phyloP scores from a whole-genome alignment of 345 rosid species.

The Arabidopsis suecica region DNA sequence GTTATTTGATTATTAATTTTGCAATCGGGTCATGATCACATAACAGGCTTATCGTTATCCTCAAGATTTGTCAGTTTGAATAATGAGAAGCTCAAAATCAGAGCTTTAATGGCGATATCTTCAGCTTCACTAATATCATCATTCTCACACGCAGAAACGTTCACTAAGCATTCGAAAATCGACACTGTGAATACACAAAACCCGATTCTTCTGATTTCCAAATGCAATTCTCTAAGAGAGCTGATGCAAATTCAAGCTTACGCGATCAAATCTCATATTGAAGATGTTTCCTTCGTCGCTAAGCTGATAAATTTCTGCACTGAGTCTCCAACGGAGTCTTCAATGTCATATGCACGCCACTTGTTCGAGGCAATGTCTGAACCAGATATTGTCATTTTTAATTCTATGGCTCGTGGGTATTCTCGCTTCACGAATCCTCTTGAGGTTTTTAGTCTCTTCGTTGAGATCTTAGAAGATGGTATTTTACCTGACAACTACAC shows the following conservation, averaged over 20 bases:
- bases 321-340: constrained; percentile 45
- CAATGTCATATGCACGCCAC: constrained; percentile 59
- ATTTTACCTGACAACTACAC: constrained; percentile 68
- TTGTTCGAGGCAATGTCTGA: constrained; percentile 63
- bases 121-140: constrained; percentile 35
- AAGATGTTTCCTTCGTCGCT: constrained; percentile 53
- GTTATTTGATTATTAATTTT: neutral
- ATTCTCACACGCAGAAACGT: constrained; percentile 33
- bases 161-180: constrained; percentile 6
- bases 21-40: constrained; percentile 26
- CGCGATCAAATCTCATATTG: constrained; percentile 60
- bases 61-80: neutral
- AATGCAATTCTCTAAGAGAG: constrained; percentile 57
- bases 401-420: constrained; percentile 75
- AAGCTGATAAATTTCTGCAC: constrained; percentile 74
- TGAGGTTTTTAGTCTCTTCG: constrained; percentile 54
- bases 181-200: constrained; percentile 21
- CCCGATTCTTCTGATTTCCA: constrained; percentile 56
- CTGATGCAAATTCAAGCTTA: constrained; percentile 76
- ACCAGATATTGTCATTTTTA: constrained; percentile 64
- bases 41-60: constrained; percentile 21
- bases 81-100: constrained; percentile 35
- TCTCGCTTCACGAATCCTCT: constrained; percentile 53
- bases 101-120: constrained; percentile 53
- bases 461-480: constrained; percentile 50